These are phyloP conservation scores for Diaporthe sp. DNA, from an alignment of 2,329 filamentous ascomycete genomes.

Conservation along the genomic window DNA sequence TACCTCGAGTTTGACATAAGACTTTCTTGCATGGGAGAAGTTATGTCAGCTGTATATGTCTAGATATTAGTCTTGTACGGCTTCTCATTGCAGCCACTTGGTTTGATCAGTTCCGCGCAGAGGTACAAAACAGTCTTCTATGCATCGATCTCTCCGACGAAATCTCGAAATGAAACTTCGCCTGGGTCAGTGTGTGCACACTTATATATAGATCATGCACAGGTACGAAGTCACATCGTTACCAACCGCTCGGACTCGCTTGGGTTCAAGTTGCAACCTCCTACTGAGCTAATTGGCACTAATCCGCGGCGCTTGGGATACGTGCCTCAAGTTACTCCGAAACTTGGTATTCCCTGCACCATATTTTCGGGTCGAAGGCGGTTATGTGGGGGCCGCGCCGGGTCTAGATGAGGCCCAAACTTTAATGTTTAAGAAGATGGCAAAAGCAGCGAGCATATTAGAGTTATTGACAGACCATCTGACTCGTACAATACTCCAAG, in stretches of 20 bases:
- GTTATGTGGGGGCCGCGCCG: neutral
- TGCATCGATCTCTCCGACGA: neutral
- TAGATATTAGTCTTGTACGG: neutral
- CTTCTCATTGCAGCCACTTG: neutral
- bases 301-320: neutral
- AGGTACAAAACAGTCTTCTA: neutral
- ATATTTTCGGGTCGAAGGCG: neutral
- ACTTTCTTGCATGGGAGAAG: neutral
- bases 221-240: neutral
- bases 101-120: neutral
- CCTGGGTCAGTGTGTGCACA: neutral
- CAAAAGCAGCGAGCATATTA: neutral
- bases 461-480: neutral
- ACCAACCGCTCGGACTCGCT: conserved; percentile 3
- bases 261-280: neutral
- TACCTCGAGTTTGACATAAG: neutral
- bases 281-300: neutral
- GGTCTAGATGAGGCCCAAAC: neutral
- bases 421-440: neutral
- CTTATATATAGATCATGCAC: neutral
- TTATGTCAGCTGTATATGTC: neutral
- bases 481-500: neutral
- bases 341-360: neutral
- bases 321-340: neutral
- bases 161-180: neutral